A percentile compares a stretch with the other conserved stretches of the same genome.
Evolutionary conservation across 2,329 filamentous ascomycete species (phyloP).

Genomic region (Cryphonectria nitschkei): DNA sequence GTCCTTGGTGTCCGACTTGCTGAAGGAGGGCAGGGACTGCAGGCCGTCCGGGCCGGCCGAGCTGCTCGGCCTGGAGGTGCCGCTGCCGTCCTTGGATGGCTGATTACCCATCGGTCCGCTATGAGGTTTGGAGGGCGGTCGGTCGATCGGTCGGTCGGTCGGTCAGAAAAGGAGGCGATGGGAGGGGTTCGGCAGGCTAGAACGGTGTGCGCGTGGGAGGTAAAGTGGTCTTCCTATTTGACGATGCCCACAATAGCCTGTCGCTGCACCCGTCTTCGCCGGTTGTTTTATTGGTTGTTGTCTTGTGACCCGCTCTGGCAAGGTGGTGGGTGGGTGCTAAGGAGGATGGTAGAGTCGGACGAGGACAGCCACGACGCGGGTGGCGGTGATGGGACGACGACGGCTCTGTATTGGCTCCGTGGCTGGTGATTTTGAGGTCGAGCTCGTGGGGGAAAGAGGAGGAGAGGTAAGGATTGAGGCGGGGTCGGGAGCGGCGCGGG

Average conservation of each 20-base stretch:
- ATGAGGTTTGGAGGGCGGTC: conserved; percentile 14
- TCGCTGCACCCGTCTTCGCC: conserved; percentile 42
- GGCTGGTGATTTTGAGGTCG: conserved; percentile 44
- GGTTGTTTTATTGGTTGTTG: conserved; percentile 16
- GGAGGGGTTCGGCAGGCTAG: conserved; percentile 33
- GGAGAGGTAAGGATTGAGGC: conserved; percentile 6
- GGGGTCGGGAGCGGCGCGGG: background rate
- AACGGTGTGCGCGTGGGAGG: conserved; percentile 41
- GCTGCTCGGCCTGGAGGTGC: conserved; percentile 55
- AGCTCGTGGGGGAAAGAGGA: conserved; percentile 32
- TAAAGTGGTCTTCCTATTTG: conserved; percentile 39
- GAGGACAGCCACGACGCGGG: conserved; percentile 52
- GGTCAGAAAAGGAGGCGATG: conserved; percentile 28
- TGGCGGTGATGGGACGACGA: conserved; percentile 48
- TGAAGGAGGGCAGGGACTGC: conserved; percentile 89
- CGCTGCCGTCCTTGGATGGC: conserved; percentile 63
- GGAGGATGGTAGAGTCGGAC: conserved; percentile 58
- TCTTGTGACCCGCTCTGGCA: conserved; percentile 33
- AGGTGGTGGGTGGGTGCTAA: conserved; percentile 41
- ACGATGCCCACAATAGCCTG: conserved; percentile 40
- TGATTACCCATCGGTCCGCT: conserved; percentile 70
- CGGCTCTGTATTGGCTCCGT: conserved; percentile 53
- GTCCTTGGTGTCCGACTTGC: conserved; percentile 89
- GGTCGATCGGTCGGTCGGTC: conserved; percentile 24
- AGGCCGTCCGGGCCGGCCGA: conserved; percentile 58